phyloP scores from a whole-genome alignment of 1,284 basidiomycete genomes.

The Pyrrhoderma lamaoense region DNA sequence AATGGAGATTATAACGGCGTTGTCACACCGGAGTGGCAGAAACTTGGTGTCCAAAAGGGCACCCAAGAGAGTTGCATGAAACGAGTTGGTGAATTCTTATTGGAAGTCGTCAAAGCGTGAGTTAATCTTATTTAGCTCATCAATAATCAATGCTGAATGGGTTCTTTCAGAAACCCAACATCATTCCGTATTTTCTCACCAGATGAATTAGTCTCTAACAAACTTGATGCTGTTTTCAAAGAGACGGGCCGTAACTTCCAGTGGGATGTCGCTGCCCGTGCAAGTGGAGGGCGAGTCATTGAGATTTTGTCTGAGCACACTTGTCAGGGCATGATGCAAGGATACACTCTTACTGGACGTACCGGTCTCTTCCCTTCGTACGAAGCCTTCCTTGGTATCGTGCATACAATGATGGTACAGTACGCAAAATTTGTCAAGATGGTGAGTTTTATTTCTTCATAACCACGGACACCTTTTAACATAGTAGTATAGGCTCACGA shows the following conservation, averaged over 20 bases:
- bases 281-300: slow-evolving; percentile 68
- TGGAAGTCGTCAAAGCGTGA: slow-evolving; percentile 49
- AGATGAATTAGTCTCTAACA: slow-evolving; percentile 85
- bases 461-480: neutral
- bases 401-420: slow-evolving; percentile 77
- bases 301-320: slow-evolving; percentile 89
- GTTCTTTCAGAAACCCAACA: slow-evolving; percentile 49
- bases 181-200: slow-evolving; percentile 88
- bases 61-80: slow-evolving; percentile 73
- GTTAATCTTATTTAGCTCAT: slow-evolving; percentile 19
- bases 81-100: slow-evolving; percentile 53
- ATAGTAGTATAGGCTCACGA: slow-evolving; percentile 42
- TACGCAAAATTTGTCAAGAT: slow-evolving; percentile 84
- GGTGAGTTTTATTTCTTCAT: slow-evolving; percentile 27
- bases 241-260: slow-evolving; percentile 70
- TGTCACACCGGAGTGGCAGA: slow-evolving; percentile 58
- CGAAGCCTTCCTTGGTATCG: slow-evolving; percentile 78
- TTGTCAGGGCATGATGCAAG: slow-evolving; percentile 82
- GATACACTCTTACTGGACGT: slow-evolving; percentile 77
- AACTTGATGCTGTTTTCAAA: slow-evolving; percentile 73
- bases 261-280: slow-evolving; percentile 62
- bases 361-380: slow-evolving; percentile 84
- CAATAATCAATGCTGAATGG: neutral
- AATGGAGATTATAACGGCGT: slow-evolving; percentile 60
- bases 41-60: slow-evolving; percentile 46